These are phyloP conservation scores for Talaromyces sp. DNA, from an alignment of 2,329 filamentous ascomycete species.

Conservation along the genomic window DNA sequence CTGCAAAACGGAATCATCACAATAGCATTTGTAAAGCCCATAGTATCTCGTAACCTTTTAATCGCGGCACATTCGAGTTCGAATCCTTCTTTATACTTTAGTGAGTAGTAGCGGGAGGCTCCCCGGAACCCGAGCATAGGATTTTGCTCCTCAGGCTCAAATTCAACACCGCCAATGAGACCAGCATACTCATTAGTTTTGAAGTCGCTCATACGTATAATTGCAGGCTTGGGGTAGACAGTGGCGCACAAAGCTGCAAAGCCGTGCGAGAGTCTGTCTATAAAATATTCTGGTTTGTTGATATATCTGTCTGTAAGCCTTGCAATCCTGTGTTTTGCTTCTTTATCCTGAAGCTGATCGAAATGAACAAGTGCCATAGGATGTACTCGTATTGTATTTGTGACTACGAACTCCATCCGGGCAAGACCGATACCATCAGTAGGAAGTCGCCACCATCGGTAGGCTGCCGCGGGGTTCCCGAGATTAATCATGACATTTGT, in stretches of 20 bases:
- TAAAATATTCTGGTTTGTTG: slow-evolving; percentile 38
- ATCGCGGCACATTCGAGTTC: slow-evolving; percentile 40
- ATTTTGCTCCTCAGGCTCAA: slow-evolving; percentile 40
- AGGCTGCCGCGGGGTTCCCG: slow-evolving; percentile 37
- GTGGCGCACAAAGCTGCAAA: slow-evolving; percentile 38
- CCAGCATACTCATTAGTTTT: slow-evolving; percentile 43
- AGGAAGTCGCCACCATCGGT: slow-evolving; percentile 41
- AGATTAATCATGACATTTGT: slow-evolving; percentile 41
- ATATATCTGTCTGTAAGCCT: slow-evolving; percentile 31
- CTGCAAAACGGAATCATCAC: slow-evolving; percentile 42
- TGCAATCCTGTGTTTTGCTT: slow-evolving; percentile 26
- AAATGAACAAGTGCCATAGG: slow-evolving; percentile 38
- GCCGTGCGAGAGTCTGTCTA: slow-evolving; percentile 36
- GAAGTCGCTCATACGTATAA: slow-evolving; percentile 42
- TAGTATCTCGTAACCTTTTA: slow-evolving; percentile 36
- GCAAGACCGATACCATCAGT: slow-evolving; percentile 40
- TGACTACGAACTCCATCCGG: slow-evolving; percentile 42
- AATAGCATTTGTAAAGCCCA: slow-evolving; percentile 38
- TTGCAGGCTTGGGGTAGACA: slow-evolving; percentile 38
- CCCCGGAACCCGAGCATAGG: slow-evolving; percentile 44
- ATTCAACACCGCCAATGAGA: slow-evolving; percentile 40
- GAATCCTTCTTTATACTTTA: slow-evolving; percentile 39
- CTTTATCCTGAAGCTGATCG: slow-evolving; percentile 29
- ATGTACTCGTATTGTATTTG: slow-evolving; percentile 37
- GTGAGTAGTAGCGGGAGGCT: slow-evolving; percentile 42